Conservation (phyloP, 306 rosid species). For the Pueraria montana region DNA sequence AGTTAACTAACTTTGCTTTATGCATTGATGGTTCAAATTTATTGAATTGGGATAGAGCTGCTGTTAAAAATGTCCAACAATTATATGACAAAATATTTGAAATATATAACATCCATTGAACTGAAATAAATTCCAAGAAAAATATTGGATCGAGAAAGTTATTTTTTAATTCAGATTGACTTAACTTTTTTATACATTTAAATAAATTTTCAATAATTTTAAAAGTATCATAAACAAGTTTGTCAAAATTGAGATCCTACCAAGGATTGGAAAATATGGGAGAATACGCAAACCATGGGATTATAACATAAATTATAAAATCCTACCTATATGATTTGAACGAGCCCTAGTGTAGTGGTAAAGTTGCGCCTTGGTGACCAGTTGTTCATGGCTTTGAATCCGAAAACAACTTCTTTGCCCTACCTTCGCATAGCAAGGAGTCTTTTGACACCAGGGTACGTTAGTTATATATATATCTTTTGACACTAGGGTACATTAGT, state of each 20-base stretch:
- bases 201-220: neutral
- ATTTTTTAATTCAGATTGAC: conserved; percentile 12
- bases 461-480: too few relatives aligned
- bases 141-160: conserved; percentile 15
- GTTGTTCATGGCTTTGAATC: too few relatives aligned
- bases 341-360: too few relatives aligned
- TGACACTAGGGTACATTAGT: too few relatives aligned
- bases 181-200: neutral
- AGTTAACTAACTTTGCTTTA: conserved; percentile 28
- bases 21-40: neutral
- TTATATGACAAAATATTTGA: conserved; percentile 17
- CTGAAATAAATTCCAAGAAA: conserved; percentile 10
- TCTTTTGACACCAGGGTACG: too few relatives aligned
- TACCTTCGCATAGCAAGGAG: too few relatives aligned
- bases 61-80: conserved; percentile 5
- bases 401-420: neutral
- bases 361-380: too few relatives aligned
- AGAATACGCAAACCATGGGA: neutral
- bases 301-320: neutral
- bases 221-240: conserved; percentile 8
- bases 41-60: conserved; percentile 13
- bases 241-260: neutral
- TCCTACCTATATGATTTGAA: neutral
- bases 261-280: neutral
- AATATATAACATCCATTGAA: neutral